Evolutionary conservation across 2,329 filamentous ascomycete genomes (phyloP), one percentile per base, ranked within the genome.

Genomic region (Pseudogymnoascus sp.): DNA sequence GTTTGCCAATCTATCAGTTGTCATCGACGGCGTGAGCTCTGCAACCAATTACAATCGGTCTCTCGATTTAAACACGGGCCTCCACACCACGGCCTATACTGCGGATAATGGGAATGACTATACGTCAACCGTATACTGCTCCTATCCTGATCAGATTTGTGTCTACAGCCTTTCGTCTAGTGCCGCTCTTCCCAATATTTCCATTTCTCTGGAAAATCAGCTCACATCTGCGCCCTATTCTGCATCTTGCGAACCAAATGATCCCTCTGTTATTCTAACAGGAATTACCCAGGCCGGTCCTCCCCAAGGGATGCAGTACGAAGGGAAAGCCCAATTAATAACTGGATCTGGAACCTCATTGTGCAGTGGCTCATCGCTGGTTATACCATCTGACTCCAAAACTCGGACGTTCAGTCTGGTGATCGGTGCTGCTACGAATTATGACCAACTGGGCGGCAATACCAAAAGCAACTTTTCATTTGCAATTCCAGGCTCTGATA

Each of bases 361-460:
- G 14, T 69, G 68, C 38, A 56, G 60, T 16, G 60, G 68, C n/a
- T 41, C 65, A 3, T 68, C 66, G 0, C 66, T 79, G 16, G 67
- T 67, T 0, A 66, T 79, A 16, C 64, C 70, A 6, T 65, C 74
- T 1, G 63, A 59, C 0, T 35, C 65, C 7, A 24, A 66, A 4
- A 66, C 72, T 5, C 71, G 64, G 2, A 69, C 66, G 8, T 43
- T 77, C 8, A 73, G 74, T 28, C 6, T 84, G 6, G 72, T 83
- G 0, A 68, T 83, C 14, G 76, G 76, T 4, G 78, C 75, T 1
- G 75, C 71, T 6, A 82, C 81, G 1, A 75, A 84, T 63, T 85
- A 81, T 62, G 80, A 84, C 59, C 72, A 78, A 61, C 78, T 73
- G 3, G 78, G 79, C 35, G 82, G 83, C 1, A 81, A 77, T 56